phyloP scores from a whole-genome alignment of 2,329 filamentous ascomycete genomes.

The Microsporum canis region DNA sequence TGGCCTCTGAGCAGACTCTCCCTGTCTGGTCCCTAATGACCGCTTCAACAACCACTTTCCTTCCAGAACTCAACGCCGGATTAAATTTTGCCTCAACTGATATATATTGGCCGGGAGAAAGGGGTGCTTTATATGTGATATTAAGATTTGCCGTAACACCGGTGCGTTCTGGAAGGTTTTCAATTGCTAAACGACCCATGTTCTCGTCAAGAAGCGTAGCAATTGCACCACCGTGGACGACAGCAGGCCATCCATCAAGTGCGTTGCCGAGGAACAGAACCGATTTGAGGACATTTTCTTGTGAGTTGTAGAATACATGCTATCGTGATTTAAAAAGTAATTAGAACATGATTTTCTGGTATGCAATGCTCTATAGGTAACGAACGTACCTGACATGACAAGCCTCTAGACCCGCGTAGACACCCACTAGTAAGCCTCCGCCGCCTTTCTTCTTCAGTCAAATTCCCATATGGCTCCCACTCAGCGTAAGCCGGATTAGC shows the following conservation, averaged over 20 bases:
- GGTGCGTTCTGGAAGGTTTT: conserved; percentile 37
- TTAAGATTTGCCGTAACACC: conserved; percentile 48
- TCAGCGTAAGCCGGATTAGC: conserved; percentile 31
- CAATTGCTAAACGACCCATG: conserved; percentile 51
- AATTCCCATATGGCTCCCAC: conserved; percentile 28
- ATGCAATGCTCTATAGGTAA: background rate
- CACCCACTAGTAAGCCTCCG: conserved; percentile 30
- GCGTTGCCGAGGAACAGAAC: conserved; percentile 59
- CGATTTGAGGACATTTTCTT: conserved; percentile 47
- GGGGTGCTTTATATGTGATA: conserved; percentile 52
- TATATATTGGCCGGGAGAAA: conserved; percentile 52
- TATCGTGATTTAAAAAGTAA: conserved; percentile 27
- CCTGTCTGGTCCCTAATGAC: conserved; percentile 37
- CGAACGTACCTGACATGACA: conserved; percentile 31
- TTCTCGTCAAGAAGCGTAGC: conserved; percentile 60
- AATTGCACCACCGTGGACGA: conserved; percentile 60
- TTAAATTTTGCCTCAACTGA: conserved; percentile 42
- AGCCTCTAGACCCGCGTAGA: conserved; percentile 30
- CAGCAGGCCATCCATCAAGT: conserved; percentile 57
- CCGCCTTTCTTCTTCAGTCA: conserved; percentile 25
- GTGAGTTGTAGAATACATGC: conserved; percentile 52
- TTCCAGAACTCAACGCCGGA: conserved; percentile 27
- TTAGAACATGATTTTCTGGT: background rate
- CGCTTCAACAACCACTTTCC: conserved; percentile 28
- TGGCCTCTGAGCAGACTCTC: conserved; percentile 47